phyloP scores from a whole-genome alignment of 345 rosid genomes.

The Trapa incisa region DNA sequence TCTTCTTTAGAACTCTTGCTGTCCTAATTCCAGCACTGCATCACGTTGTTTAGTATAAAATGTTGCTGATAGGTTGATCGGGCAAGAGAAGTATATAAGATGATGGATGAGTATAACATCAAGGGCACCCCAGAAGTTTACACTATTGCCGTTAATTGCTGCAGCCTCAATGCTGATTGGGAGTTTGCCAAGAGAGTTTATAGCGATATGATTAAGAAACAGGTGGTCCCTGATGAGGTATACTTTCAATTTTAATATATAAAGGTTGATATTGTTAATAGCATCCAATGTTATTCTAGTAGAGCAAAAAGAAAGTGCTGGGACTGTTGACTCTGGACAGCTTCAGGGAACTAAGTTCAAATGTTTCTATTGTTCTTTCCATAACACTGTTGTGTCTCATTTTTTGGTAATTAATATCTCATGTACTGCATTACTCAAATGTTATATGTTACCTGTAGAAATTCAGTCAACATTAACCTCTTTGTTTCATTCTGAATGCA shows the following conservation, averaged over 20 bases:
- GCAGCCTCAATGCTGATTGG: constrained; percentile 86
- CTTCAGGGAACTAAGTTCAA: neutral
- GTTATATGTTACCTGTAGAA: neutral
- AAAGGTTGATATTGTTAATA: neutral
- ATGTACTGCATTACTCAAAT: neutral
- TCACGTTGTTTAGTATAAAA: constrained; percentile 8
- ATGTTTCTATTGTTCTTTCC: neutral
- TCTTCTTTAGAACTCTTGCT: constrained; percentile 4
- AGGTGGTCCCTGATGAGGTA: constrained; percentile 81
- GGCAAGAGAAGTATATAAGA: constrained; percentile 64
- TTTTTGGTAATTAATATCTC: neutral
- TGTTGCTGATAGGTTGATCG: constrained; percentile 54
- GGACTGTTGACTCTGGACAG: neutral
- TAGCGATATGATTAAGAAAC: constrained; percentile 63
- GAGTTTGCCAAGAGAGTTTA: constrained; percentile 58
- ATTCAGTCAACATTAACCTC: neutral
- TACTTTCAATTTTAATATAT: constrained; percentile 6
- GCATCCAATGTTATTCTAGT: neutral
- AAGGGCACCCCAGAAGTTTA: constrained; percentile 90
- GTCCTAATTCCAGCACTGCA: neutral
- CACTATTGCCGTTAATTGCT: constrained; percentile 69
- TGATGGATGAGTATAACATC: constrained; percentile 59
- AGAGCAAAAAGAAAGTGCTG: neutral
- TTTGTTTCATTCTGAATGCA: constrained; percentile 15
- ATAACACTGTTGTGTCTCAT: neutral